Percentiles rank a stretch among this genome's conserved stretches.
Conservation (phyloP, 495 filamentous ascomycete genomes). For the Hypomontagnella monticulosa region DNA sequence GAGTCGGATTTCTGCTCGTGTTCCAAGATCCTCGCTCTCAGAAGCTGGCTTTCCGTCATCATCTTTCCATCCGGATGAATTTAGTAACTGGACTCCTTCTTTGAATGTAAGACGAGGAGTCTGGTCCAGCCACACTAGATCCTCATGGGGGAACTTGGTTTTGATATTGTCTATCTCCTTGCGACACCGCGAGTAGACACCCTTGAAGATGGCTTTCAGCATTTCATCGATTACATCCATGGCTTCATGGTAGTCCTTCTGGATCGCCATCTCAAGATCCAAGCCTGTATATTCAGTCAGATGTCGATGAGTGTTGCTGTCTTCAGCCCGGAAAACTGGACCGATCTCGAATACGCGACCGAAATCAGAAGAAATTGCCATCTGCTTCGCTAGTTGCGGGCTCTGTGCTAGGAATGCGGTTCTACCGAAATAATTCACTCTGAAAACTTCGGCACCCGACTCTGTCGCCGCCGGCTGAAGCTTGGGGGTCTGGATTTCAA, state of each 20-base stretch:
- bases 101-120: constrained; percentile 84
- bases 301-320: constrained; percentile 96
- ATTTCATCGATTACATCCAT: constrained; percentile 81
- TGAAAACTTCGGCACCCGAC: constrained; percentile 93
- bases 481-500: constrained; percentile 94
- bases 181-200: constrained; percentile 74
- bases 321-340: constrained; percentile 96
- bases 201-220: constrained; percentile 87
- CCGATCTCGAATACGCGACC: constrained; percentile 91
- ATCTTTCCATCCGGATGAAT: constrained; percentile 79
- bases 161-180: constrained; percentile 74
- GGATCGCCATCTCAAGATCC: constrained; percentile 94
- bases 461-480: constrained; percentile 90
- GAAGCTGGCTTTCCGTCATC: constrained; percentile 76
- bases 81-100: constrained; percentile 82
- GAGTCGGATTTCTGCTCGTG: constrained; percentile 86
- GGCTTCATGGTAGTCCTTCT: constrained; percentile 90
- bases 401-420: constrained; percentile 92
- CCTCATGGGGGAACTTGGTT: constrained; percentile 66
- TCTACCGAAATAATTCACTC: constrained; percentile 90
- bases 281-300: constrained; percentile 96
- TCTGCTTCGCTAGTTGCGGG: constrained; percentile 93
- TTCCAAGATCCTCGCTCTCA: constrained; percentile 80
- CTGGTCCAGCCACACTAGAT: constrained; percentile 77
- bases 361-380: constrained; percentile 93